Percentiles rank a stretch among this genome's conserved stretches.
These are phyloP conservation scores for Picea engelmannii DNA, from an alignment of 83 land plant species.

Conservation along the genomic window DNA sequence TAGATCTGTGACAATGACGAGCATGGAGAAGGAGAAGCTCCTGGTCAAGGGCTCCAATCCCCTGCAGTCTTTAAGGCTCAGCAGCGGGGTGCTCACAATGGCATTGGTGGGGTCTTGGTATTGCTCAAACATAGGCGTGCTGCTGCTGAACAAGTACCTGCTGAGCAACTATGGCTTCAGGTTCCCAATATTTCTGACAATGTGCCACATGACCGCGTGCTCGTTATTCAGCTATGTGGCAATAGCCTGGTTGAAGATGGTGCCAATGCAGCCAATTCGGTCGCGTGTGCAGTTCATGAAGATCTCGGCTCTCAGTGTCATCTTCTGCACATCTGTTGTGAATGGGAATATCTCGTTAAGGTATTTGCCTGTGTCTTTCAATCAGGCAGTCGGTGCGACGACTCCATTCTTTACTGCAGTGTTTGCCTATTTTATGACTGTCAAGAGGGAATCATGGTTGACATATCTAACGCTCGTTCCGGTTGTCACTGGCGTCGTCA, in stretches of 20 bases:
- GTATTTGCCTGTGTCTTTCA: constrained; percentile 55
- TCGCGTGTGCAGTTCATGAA: constrained; percentile 42
- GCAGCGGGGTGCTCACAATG: constrained; percentile 37
- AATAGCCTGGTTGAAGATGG: constrained; percentile 50
- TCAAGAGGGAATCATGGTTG: constrained; percentile 44
- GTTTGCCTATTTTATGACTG: constrained; percentile 49
- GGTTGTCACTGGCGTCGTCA: constrained; percentile 55
- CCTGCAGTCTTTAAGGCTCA: background rate
- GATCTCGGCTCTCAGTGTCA: constrained; percentile 35
- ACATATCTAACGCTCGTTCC: constrained; percentile 45
- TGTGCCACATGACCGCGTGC: constrained; percentile 70
- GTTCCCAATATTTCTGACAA: constrained; percentile 62
- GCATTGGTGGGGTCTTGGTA: constrained; percentile 56
- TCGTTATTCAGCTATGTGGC: constrained; percentile 50
- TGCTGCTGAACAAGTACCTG: constrained; percentile 61
- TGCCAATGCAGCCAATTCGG: constrained; percentile 46
- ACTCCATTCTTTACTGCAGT: constrained; percentile 52
- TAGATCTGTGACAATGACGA: constrained; percentile 4
- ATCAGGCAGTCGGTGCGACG: constrained; percentile 63
- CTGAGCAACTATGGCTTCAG: constrained; percentile 63
- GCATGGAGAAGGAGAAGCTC: background rate
- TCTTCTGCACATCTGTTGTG: constrained; percentile 52
- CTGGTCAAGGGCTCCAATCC: constrained; percentile 7
- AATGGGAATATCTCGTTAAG: constrained; percentile 41
- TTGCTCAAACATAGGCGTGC: constrained; percentile 59